Evolutionary conservation across 2,329 filamentous ascomycete genomes (phyloP).

Genomic region (Verticillium nonalfalfae): DNA sequence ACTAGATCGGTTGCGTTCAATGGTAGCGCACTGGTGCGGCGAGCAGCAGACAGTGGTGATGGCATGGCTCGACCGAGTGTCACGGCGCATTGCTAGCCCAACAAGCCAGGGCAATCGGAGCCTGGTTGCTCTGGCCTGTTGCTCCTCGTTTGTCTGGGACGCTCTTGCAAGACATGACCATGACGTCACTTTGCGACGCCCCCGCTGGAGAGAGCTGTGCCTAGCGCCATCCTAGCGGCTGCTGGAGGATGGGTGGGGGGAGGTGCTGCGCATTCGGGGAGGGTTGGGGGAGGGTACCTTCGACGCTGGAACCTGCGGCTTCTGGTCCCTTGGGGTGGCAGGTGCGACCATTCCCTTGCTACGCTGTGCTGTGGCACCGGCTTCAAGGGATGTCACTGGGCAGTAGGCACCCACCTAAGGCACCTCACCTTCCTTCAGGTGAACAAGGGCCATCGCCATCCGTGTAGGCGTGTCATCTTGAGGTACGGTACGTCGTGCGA

Average conservation of each 20-base stretch:
- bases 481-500: no score
- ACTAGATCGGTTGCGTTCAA: not conserved
- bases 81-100: not conserved
- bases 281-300: not conserved
- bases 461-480: not conserved
- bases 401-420: no score
- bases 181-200: not conserved
- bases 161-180: not conserved
- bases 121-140: not conserved
- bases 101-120: not conserved
- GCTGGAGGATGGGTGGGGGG: not conserved
- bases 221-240: not conserved
- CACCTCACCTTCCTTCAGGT: not conserved
- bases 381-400: not conserved
- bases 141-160: not conserved
- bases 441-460: not conserved
- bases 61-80: not conserved
- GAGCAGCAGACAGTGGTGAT: not conserved
- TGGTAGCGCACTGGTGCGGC: not conserved
- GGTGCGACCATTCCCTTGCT: not conserved
- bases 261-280: not conserved
- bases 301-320: not conserved
- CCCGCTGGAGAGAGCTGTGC: not conserved
- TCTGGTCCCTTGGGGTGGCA: not conserved
- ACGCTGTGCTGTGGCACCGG: not conserved